A percentile compares a stretch with the other conserved stretches of the same genome.
Conservation (phyloP, 495 filamentous ascomycete species). For the Tuber umbilicatum region DNA sequence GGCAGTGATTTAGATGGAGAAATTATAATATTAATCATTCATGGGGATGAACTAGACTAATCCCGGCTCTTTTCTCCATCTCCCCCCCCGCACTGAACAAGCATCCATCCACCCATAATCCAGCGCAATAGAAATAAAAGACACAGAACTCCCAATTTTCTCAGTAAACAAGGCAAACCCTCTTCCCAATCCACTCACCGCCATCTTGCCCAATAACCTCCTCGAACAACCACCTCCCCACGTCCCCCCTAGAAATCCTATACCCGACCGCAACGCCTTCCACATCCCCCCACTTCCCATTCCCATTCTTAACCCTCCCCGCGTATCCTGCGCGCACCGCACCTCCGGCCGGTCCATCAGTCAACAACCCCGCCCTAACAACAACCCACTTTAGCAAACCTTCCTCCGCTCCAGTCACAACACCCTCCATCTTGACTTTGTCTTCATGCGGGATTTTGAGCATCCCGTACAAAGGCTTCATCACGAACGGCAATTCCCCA, state of each 20-base stretch:
- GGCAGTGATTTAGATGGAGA: background rate
- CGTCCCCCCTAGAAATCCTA: slow-evolving; percentile 43
- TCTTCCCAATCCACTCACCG: slow-evolving; percentile 44
- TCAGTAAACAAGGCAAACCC: slow-evolving; percentile 44
- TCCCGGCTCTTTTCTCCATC: background rate
- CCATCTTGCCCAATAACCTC: slow-evolving; percentile 43
- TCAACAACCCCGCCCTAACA: slow-evolving; percentile 43
- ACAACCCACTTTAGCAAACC: slow-evolving; percentile 38
- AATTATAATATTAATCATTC: background rate
- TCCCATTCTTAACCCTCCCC: slow-evolving; percentile 42
- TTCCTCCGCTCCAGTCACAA: slow-evolving; percentile 20
- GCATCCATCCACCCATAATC: too few species aligned
- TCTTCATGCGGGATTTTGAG: slow-evolving; percentile 44
- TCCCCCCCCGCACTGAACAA: background rate
- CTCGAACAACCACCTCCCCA: slow-evolving; percentile 47
- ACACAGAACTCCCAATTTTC: background rate
- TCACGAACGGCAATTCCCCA: slow-evolving; percentile 42
- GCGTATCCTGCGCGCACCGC: slow-evolving; percentile 39
- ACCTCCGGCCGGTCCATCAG: slow-evolving; percentile 35
- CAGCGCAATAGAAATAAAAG: background rate
- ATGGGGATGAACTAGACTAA: background rate
- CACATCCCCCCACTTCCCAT: slow-evolving; percentile 36
- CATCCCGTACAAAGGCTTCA: slow-evolving; percentile 44
- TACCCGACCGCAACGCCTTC: slow-evolving; percentile 43
- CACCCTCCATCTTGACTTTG: slow-evolving; percentile 45